phyloP scores from a whole-genome alignment of 805 yeast genomes.

The Pichia membranifaciens region DNA sequence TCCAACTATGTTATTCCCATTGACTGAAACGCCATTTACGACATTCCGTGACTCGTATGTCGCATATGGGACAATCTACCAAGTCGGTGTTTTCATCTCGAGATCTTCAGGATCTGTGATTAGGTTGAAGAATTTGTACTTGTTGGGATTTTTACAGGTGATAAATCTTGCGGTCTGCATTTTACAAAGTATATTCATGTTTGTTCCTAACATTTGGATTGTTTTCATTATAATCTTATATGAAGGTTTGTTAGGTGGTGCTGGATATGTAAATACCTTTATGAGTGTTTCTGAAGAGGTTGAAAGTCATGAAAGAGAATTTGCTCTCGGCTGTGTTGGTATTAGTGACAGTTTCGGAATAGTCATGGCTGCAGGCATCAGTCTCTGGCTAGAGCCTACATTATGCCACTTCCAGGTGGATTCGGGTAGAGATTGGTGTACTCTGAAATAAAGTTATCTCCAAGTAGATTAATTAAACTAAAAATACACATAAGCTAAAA shows the following conservation, averaged over 20 bases:
- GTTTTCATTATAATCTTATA: constrained; percentile 64
- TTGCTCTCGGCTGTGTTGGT: constrained; percentile 78
- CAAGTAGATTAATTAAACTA: no score
- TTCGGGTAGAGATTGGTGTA: constrained; percentile 79
- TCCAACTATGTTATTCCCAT: constrained; percentile 78
- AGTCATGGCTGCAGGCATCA: constrained; percentile 71
- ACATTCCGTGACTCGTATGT: constrained; percentile 83
- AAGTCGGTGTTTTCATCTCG: constrained; percentile 87
- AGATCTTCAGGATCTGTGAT: constrained; percentile 72
- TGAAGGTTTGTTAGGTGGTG: constrained; percentile 90
- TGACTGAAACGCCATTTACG: constrained; percentile 62
- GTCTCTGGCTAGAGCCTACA: constrained; percentile 65
- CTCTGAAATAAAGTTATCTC: constrained; percentile 18
- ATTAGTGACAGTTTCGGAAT: constrained; percentile 83
- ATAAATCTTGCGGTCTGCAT: constrained; percentile 55
- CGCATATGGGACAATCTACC: constrained; percentile 83
- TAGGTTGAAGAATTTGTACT: constrained; percentile 51
- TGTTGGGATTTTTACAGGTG: constrained; percentile 61
- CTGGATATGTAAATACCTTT: constrained; percentile 85
- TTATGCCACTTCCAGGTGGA: constrained; percentile 67
- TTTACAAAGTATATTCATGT: constrained; percentile 56
- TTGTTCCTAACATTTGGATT: constrained; percentile 55
- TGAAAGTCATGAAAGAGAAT: constrained; percentile 52
- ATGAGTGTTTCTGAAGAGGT: constrained; percentile 62
- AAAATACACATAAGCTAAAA: no score